Percentiles rank a stretch among this genome's conserved stretches.
Conservation (phyloP, 495 filamentous ascomycete species). For the Paragyromitra xinjiangensis region DNA sequence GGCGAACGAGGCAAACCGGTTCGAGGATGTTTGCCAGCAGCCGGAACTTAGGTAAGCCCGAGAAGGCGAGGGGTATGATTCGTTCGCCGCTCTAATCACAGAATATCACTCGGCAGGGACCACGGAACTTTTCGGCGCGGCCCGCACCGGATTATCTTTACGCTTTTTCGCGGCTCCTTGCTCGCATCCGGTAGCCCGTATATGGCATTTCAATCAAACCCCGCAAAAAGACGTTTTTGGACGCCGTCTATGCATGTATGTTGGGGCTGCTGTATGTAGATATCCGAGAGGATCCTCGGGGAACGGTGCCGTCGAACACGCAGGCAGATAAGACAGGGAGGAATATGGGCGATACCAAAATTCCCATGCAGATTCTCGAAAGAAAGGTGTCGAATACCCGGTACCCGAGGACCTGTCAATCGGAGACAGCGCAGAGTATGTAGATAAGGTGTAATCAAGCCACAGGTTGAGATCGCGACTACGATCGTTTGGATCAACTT, state of each 20-base stretch:
- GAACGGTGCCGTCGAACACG: neutral
- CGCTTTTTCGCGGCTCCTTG: slow-evolving; percentile 12
- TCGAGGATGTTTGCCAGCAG: neutral
- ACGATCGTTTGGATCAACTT: slow-evolving; percentile 1
- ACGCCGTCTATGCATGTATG: slow-evolving; percentile 7
- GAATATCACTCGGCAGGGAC: slow-evolving; percentile 27
- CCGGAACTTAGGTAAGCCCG: slow-evolving; percentile 10
- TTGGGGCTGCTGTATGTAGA: neutral
- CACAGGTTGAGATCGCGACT: slow-evolving; percentile 15
- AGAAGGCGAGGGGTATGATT: slow-evolving; percentile 1
- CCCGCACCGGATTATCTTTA: slow-evolving; percentile 23
- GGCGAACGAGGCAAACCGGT: slow-evolving; percentile 10
- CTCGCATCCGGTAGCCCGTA: slow-evolving; percentile 8
- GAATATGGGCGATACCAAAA: neutral
- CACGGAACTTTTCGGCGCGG: slow-evolving; percentile 26
- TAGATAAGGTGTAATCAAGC: slow-evolving; percentile 8
- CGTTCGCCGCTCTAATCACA: slow-evolving; percentile 5
- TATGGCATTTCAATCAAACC: slow-evolving; percentile 31
- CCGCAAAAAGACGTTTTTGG: slow-evolving; percentile 4
- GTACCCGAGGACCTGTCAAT: slow-evolving; percentile 8
- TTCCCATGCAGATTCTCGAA: neutral
- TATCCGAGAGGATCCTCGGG: neutral
- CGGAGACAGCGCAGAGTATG: slow-evolving; percentile 13
- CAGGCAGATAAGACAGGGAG: neutral
- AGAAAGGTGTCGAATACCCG: neutral